Percentiles rank a stretch among this genome's conserved stretches.
Evolutionary conservation across 2,329 filamentous ascomycete species (phyloP).

Genomic region (Seiridium unicorne): DNA sequence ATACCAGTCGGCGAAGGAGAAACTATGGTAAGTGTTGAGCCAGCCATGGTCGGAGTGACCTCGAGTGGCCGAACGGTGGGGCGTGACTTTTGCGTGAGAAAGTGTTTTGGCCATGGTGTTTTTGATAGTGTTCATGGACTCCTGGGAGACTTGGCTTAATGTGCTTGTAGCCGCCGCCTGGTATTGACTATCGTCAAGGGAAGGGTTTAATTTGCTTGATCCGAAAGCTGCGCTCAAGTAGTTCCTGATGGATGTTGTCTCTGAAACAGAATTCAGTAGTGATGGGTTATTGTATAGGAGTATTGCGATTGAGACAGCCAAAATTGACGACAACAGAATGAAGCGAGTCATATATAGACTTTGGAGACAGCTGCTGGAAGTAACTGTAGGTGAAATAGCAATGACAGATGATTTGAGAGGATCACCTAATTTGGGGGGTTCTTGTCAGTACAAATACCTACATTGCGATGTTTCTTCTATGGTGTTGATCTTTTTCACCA

Average conservation of each 20-base stretch:
- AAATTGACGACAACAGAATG: conserved; percentile 20
- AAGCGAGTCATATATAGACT: conserved; percentile 31
- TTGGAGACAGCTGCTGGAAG: conserved; percentile 12
- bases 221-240: neutral
- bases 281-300: conserved; percentile 25
- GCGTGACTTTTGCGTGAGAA: conserved; percentile 68
- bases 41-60: conserved; percentile 83
- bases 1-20: conserved; percentile 75
- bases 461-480: conserved; percentile 3
- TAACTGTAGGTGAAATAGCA: conserved; percentile 7
- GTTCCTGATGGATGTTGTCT: neutral
- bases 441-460: neutral
- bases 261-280: conserved; percentile 13
- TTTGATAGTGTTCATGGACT: conserved; percentile 35
- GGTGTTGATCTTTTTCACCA: conserved; percentile 3
- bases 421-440: conserved; percentile 11
- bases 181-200: neutral
- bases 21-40: conserved; percentile 85
- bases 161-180: conserved; percentile 9
- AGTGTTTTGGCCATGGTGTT: conserved; percentile 62
- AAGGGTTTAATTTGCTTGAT: neutral
- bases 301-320: conserved; percentile 26
- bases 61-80: conserved; percentile 68
- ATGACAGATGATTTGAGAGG: conserved; percentile 14
- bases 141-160: conserved; percentile 18